Conservation (phyloP, 768 basidiomycete genomes). For the Boletus eberwhitei region DNA sequence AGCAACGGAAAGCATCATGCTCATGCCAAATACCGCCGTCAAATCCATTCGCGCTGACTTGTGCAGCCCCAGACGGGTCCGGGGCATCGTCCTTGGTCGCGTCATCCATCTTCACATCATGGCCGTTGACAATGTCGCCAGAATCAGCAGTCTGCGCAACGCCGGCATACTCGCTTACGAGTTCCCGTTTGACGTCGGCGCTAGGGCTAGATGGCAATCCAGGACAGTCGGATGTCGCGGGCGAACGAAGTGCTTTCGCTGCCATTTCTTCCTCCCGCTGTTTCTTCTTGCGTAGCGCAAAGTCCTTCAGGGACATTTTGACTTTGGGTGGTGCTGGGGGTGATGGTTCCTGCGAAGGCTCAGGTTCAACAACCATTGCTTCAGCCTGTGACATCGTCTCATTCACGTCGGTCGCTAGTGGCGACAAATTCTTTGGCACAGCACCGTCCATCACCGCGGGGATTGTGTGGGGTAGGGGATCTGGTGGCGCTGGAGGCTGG, state of each 20-base stretch:
- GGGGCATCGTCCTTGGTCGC: neutral
- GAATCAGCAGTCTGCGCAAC: neutral
- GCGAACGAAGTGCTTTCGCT: slow-evolving; percentile 26
- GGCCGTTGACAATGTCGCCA: neutral
- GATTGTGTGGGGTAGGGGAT: neutral
- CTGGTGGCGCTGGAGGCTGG: neutral
- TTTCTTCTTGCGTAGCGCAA: slow-evolving; percentile 52
- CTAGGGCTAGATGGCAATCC: slow-evolving; percentile 20
- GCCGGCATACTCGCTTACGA: slow-evolving; percentile 3
- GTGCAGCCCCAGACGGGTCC: neutral
- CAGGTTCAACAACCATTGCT: slow-evolving; percentile 6
- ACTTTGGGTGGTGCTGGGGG: slow-evolving; percentile 46
- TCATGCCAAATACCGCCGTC: neutral
- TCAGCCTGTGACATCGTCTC: slow-evolving; percentile 8
- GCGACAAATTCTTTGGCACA: neutral
- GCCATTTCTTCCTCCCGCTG: slow-evolving; percentile 45
- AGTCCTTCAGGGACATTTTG: slow-evolving; percentile 55
- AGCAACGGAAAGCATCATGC: neutral
- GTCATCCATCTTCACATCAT: slow-evolving; percentile 12
- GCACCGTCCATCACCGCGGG: neutral
- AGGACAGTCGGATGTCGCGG: slow-evolving; percentile 13
- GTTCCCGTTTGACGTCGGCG: slow-evolving; percentile 16
- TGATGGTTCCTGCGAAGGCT: slow-evolving; percentile 19
- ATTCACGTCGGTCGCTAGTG: neutral
- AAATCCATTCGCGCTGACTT: neutral